Base-by-base conservation (phyloP, 148 eudicot genomes). In the Arctostaphylos glauca region DNA sequence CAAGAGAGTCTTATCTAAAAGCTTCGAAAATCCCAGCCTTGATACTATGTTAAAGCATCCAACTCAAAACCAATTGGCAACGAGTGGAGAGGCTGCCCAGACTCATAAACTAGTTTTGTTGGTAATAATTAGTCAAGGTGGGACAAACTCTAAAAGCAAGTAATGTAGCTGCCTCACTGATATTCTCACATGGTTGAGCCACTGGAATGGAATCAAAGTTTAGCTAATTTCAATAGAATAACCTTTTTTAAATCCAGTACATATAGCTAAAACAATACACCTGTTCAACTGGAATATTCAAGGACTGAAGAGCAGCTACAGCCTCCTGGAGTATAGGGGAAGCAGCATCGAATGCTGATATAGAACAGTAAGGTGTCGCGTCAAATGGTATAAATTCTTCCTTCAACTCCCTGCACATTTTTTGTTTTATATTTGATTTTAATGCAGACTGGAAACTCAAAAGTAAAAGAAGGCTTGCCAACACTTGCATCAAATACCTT, bases 361-460 rank as follows among this genome's bases (percentile, higher is more conserved):
- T 86, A 43, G 98, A 94, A 86, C 99, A 97, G 88, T 97, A 94
- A n/a, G 90, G 87, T 50, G 91, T 84, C 52, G 84, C 78, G 84
- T 97, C 99, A 84, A 93, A 88, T 83, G 99, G 96, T 38, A 90
- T 88, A 96, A 93, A 97, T 83, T 93, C 91, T 85, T 94, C 99
- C 85, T 85, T 90, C 75, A 91, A 92, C 50, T 91, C 94, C 89
- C 99, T 97, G 87, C 82, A 86, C 9, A 81, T 83, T 81, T 86
- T 75, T 77, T n/a, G n/a, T 43, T 55, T 56, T 44, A 25, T 21
- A 43, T 64, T 41, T 78, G 81, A 77, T 76, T 66, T 52, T 41
- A 58, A 59, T 46, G 56, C 41, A 49, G 54, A 84, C 54, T 56
- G 46, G 71, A 64, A 79, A 86, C 12, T n/a, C 9, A 64, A 23